Conservation (phyloP, 2,329 filamentous ascomycete genomes). For the Rhynchosporium graminicola region DNA sequence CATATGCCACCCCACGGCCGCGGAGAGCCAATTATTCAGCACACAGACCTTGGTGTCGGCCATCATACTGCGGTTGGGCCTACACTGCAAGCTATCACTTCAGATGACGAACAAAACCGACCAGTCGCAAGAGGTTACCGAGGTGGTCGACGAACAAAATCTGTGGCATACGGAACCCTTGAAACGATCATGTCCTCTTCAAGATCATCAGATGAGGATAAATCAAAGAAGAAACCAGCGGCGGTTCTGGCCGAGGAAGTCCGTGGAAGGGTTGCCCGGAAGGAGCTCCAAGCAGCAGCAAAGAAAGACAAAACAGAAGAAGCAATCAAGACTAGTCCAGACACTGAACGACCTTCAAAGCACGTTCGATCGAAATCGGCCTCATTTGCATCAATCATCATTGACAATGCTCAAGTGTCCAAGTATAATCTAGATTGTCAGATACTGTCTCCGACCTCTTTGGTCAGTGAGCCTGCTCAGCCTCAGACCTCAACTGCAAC, state of each 20-base stretch:
- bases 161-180: constrained; percentile 58
- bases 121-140: constrained; percentile 31
- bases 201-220: constrained; percentile 63
- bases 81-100: constrained; percentile 58
- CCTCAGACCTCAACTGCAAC: constrained; percentile 54
- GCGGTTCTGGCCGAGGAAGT: constrained; percentile 57
- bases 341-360: constrained; percentile 30
- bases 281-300: constrained; percentile 21
- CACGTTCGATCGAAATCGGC: constrained; percentile 43
- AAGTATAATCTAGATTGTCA: constrained; percentile 41
- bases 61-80: constrained; percentile 44
- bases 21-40: constrained; percentile 50
- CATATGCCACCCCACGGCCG: constrained; percentile 64
- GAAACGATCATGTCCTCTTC: constrained; percentile 69
- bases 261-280: constrained; percentile 50
- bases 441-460: constrained; percentile 44
- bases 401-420: constrained; percentile 42
- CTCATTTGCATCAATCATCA: constrained; percentile 49
- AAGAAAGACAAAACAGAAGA: constrained; percentile 21
- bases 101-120: constrained; percentile 54
- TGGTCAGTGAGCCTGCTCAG: constrained; percentile 57
- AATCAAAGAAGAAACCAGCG: constrained; percentile 57
- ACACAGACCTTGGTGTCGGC: constrained; percentile 29
- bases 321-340: constrained; percentile 21
- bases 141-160: constrained; percentile 36